phyloP scores from a whole-genome alignment of 805 yeast species.

The Brettanomyces bruxellensis region DNA sequence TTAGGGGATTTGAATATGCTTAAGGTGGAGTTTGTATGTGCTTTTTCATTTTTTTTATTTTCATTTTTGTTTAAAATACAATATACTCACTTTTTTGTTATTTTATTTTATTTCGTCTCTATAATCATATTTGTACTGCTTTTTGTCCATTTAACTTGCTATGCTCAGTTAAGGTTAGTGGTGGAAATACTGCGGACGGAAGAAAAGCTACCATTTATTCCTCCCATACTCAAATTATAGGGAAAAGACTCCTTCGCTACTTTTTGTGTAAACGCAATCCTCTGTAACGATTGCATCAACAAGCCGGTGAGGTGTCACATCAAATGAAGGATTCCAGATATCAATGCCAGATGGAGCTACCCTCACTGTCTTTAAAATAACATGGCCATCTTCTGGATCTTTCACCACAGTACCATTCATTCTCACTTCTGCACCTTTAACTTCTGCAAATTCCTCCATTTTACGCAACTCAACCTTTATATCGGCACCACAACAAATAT shows the following conservation, averaged over 20 bases:
- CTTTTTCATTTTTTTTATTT: constrained; percentile 4
- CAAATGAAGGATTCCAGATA: constrained; percentile 97
- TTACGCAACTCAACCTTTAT: constrained; percentile 89
- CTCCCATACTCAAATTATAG: constrained; percentile 5
- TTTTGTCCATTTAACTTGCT: background rate
- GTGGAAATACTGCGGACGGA: too few relatives aligned
- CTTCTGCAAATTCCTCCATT: constrained; percentile 62
- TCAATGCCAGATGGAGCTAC: constrained; percentile 77
- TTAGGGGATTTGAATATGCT: constrained; percentile 1
- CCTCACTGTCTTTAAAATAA: constrained; percentile 44
- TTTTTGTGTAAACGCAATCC: constrained; percentile 47
- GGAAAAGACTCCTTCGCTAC: constrained; percentile 37
- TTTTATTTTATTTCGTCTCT: constrained; percentile 4
- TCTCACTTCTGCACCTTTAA: constrained; percentile 57
- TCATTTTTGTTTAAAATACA: too few relatives aligned
- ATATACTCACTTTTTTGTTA: background rate
- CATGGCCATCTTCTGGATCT: constrained; percentile 11
- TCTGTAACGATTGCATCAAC: constrained; percentile 92
- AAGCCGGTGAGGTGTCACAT: constrained; percentile 74
- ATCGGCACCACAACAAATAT: constrained; percentile 56
- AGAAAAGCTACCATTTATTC: background rate
- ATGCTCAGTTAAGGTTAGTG: background rate
- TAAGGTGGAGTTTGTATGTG: background rate
- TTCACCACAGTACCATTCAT: constrained; percentile 23
- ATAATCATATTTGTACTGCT: background rate